Conservation (phyloP, 352 stramenopile genomes). For the Globisporangium abappressorium region DNA sequence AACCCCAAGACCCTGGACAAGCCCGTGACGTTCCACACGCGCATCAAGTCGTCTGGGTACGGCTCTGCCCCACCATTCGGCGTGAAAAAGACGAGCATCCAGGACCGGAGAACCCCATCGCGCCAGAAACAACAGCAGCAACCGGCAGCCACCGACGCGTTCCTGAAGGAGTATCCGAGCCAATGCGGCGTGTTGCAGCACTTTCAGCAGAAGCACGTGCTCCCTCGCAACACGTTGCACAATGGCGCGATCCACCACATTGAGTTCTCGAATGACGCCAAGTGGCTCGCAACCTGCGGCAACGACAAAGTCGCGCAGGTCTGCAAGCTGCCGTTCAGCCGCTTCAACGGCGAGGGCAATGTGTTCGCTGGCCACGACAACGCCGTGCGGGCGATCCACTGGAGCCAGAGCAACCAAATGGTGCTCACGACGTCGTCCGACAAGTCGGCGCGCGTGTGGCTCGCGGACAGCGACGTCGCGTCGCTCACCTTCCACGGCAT, state of each 20-base stretch:
- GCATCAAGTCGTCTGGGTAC: constrained; percentile 84
- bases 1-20: constrained; percentile 46
- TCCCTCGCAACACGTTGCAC: constrained; percentile 56
- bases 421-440: constrained; percentile 68
- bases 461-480: constrained; percentile 51
- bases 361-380: constrained; percentile 72
- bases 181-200: constrained; percentile 55
- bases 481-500: constrained; percentile 57
- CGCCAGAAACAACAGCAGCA: neutral
- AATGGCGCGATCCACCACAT: constrained; percentile 66
- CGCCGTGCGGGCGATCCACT: constrained; percentile 59
- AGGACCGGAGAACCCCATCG: constrained; percentile 23
- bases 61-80: constrained; percentile 30
- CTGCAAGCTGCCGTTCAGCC: constrained; percentile 68
- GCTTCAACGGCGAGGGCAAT: constrained; percentile 61
- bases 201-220: constrained; percentile 50
- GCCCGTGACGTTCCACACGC: constrained; percentile 75
- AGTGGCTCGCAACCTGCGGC: constrained; percentile 64
- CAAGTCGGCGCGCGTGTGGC: constrained; percentile 69
- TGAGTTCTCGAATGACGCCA: constrained; percentile 77
- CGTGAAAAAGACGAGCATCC: constrained; percentile 27
- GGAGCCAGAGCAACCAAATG: constrained; percentile 73
- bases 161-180: constrained; percentile 72
- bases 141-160: constrained; percentile 28
- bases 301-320: constrained; percentile 62